These are phyloP conservation scores for Penicillium soppii DNA, from an alignment of 495 filamentous ascomycete genomes.

Conservation along the genomic window DNA sequence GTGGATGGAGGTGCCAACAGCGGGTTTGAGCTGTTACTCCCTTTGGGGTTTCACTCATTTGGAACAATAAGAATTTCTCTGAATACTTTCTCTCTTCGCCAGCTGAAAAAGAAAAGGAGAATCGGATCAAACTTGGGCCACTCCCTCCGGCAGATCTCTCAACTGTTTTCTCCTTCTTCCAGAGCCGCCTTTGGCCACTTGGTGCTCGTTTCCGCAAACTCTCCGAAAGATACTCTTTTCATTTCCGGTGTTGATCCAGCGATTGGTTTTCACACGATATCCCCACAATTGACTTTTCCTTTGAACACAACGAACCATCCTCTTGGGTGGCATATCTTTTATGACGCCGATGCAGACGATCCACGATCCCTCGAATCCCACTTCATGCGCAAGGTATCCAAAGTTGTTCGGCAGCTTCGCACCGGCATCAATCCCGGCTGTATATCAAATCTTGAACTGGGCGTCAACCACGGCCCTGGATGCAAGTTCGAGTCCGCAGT, in stretches of 20 bases:
- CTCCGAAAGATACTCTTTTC: conserved; percentile 2
- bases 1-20: conserved; percentile 4
- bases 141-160: conserved; percentile 11
- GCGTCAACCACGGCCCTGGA: conserved; percentile 5
- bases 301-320: conserved; percentile 1
- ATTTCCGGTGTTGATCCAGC: conserved; percentile 19
- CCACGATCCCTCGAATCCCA: conserved; percentile 1
- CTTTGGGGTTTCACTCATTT: conserved; percentile 24
- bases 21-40: conserved; percentile 18
- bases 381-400: conserved; percentile 19
- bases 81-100: conserved; percentile 8
- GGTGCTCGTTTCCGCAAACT: conserved; percentile 18
- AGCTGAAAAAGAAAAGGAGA: neutral
- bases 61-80: conserved; percentile 12
- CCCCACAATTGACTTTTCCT: conserved; percentile 15
- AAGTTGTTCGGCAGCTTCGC: conserved; percentile 23
- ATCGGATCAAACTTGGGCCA: neutral
- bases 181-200: conserved; percentile 24
- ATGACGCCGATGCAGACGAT: conserved; percentile 9
- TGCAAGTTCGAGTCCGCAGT: conserved; percentile 16
- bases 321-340: conserved; percentile 26
- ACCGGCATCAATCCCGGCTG: conserved; percentile 23
- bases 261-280: conserved; percentile 28
- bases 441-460: conserved; percentile 16
- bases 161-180: conserved; percentile 11